phyloP scores from a whole-genome alignment of 75 land plant genomes.

The Gnetum montanum region DNA sequence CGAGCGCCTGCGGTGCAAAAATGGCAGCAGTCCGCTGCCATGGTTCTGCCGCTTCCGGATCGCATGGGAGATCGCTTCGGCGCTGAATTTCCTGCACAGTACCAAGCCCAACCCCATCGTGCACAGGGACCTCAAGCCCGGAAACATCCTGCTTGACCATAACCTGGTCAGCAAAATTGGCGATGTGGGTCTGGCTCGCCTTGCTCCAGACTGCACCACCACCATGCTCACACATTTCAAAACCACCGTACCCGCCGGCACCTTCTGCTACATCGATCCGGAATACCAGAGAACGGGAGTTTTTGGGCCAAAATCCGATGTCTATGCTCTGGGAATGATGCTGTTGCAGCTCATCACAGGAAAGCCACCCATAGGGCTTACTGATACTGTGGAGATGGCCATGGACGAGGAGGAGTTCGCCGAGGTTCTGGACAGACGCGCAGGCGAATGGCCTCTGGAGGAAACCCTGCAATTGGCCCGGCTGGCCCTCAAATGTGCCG shows the following conservation, averaged over 20 bases:
- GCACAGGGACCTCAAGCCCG: slow-evolving; percentile 72
- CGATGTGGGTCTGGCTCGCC: slow-evolving; percentile 59
- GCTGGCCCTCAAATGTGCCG: slow-evolving; percentile 41
- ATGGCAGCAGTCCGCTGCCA: slow-evolving; percentile 32
- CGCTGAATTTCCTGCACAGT: slow-evolving; percentile 55
- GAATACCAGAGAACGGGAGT: slow-evolving; percentile 69
- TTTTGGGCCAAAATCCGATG: slow-evolving; percentile 53
- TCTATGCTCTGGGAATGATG: slow-evolving; percentile 64
- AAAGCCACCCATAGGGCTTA: slow-evolving; percentile 46
- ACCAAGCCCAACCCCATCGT: slow-evolving; percentile 51
- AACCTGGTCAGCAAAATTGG: slow-evolving; percentile 71
- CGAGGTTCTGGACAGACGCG: slow-evolving; percentile 28
- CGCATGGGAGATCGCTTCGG: slow-evolving; percentile 58
- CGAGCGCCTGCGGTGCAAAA: slow-evolving; percentile 28
- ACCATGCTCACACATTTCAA: slow-evolving; percentile 20
- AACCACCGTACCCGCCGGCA: slow-evolving; percentile 58
- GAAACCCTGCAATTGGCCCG: slow-evolving; percentile 28
- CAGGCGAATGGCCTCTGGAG: slow-evolving; percentile 39
- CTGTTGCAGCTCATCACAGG: slow-evolving; percentile 56
- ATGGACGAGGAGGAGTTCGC: slow-evolving; percentile 18
- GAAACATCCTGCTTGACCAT: slow-evolving; percentile 58
- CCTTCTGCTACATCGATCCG: slow-evolving; percentile 72
- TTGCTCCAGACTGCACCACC: slow-evolving; percentile 14
- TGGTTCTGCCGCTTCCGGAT: slow-evolving; percentile 58
- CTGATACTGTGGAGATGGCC: slow-evolving; percentile 45